phyloP scores from a whole-genome alignment of 768 basidiomycete genomes.

The Tricholoma bakamatsutake region DNA sequence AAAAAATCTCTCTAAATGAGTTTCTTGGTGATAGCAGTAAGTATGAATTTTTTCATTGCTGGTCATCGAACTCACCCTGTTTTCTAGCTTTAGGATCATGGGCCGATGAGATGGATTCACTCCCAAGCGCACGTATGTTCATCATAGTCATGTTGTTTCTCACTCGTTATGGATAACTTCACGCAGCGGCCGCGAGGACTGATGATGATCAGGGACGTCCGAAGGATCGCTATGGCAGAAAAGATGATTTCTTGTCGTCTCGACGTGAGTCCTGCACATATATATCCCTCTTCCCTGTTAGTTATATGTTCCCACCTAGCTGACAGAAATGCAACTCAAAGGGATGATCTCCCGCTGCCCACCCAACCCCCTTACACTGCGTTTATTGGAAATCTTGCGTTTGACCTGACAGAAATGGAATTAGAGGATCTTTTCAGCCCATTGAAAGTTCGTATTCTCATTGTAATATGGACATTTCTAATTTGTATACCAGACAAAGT shows the following conservation, averaged over 20 bases:
- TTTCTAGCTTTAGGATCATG: conserved; percentile 80
- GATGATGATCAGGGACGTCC: conserved; percentile 57
- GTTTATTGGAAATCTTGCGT: conserved; percentile 94
- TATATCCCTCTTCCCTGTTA: conserved; percentile 1
- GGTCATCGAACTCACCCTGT: conserved; percentile 12
- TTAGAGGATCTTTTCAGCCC: conserved; percentile 75
- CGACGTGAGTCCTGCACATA: conserved; percentile 46
- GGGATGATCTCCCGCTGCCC: conserved; percentile 95
- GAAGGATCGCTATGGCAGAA: conserved; percentile 49
- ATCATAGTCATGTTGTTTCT: not conserved
- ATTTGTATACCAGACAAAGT: conserved; percentile 50
- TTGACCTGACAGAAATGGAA: conserved; percentile 84
- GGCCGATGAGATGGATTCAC: conserved; percentile 96
- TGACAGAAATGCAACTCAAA: conserved; percentile 53
- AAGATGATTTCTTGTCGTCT: conserved; percentile 59
- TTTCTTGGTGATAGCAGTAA: conserved; percentile 85
- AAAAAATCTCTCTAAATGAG: conserved; percentile 90
- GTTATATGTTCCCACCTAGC: conserved; percentile 25
- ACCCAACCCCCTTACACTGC: conserved; percentile 92
- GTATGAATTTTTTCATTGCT: conserved; percentile 26
- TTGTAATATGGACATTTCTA: not conserved
- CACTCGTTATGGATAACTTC: conserved; percentile 12
- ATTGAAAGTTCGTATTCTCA: conserved; percentile 40
- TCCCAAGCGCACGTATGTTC: conserved; percentile 89
- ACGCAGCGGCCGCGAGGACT: conserved; percentile 57